Base-by-base conservation (phyloP, 2,329 filamentous ascomycete species). In the Pseudogymnoascus sp. region DNA sequence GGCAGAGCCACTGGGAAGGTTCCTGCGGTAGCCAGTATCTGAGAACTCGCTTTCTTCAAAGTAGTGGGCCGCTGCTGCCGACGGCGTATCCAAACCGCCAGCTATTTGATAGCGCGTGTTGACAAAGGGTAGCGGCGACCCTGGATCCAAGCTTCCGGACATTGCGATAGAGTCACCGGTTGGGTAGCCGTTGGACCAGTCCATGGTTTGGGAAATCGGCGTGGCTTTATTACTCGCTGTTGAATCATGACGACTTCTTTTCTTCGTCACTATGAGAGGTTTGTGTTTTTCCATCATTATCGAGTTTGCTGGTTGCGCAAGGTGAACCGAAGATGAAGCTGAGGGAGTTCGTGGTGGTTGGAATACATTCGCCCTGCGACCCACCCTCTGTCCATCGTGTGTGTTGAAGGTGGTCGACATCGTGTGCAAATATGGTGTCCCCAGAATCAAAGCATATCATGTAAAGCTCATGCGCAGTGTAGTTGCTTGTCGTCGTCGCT, bases 51-150 rank as follows among this genome's bases (percentile, higher is more conserved):
- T 65, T 21, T 69, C 65, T 58, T 65, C 63, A 28, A 77, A 74
- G 21, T 77, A 73, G n/a, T 70, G 70, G 33, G 74, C 71, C 23
- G 74, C 71, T 16, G 74, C 63, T n/a, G 38, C 58, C n/a, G 35
- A 73, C 12, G 79, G 78, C 8, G 75, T 78, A 63, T 83, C 80
- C 69, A 80, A 72, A 1, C 80, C 81, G 40, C 78, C 79, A 37
- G 79, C 79, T 4, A 83, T 72, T 18, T 73, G 71, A 70, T 83
- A 83, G 65, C 74, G 75, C 58, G 81, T 80, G 69, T 82, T 81
- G 12, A 81, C 80, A 59, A 81, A 75, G 2, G 76, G 76, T 28
- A 74, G 72, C 14, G 79, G 79, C 62, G 69, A 69, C 45, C 64
- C 67, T 21, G 70, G 8, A 59, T 62, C 60, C 62, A 66, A 41